phyloP scores from a whole-genome alignment of 2,329 filamentous ascomycete genomes.

The Sarocladium strictum region DNA sequence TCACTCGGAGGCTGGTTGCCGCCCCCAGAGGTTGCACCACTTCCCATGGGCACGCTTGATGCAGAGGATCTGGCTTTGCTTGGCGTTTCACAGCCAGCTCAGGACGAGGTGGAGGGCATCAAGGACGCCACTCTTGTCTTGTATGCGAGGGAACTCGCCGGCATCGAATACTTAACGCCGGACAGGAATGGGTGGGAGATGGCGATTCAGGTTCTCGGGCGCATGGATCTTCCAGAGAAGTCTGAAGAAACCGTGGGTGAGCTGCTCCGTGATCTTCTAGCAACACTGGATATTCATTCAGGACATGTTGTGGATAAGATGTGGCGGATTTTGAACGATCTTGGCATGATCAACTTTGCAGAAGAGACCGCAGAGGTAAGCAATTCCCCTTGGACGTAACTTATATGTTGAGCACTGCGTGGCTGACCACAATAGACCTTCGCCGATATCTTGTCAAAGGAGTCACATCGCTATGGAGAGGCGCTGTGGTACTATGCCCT shows the following conservation, averaged over 20 bases:
- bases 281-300: constrained; percentile 56
- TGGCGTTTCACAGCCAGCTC: constrained; percentile 54
- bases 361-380: constrained; percentile 74
- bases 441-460: constrained; percentile 68
- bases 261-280: constrained; percentile 63
- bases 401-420: neutral
- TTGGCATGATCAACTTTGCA: constrained; percentile 72
- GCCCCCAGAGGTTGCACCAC: constrained; percentile 32
- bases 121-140: constrained; percentile 74
- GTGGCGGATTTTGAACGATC: constrained; percentile 68
- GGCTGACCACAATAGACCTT: constrained; percentile 57
- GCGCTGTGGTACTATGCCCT: constrained; percentile 88
- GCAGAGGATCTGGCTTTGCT: constrained; percentile 81
- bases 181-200: constrained; percentile 79
- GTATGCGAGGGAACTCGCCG: constrained; percentile 66
- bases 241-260: constrained; percentile 70
- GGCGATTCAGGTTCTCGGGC: constrained; percentile 73
- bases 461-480: constrained; percentile 74
- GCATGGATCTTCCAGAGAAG: constrained; percentile 66
- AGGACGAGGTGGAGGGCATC: constrained; percentile 56
- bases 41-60: constrained; percentile 62
- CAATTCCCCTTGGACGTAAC: neutral
- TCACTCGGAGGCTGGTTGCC: constrained; percentile 80
- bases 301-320: constrained; percentile 73
- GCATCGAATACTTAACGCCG: constrained; percentile 42